Conservation (phyloP, 2,329 filamentous ascomycete genomes). For the Aspergillus puulaauensis region DNA sequence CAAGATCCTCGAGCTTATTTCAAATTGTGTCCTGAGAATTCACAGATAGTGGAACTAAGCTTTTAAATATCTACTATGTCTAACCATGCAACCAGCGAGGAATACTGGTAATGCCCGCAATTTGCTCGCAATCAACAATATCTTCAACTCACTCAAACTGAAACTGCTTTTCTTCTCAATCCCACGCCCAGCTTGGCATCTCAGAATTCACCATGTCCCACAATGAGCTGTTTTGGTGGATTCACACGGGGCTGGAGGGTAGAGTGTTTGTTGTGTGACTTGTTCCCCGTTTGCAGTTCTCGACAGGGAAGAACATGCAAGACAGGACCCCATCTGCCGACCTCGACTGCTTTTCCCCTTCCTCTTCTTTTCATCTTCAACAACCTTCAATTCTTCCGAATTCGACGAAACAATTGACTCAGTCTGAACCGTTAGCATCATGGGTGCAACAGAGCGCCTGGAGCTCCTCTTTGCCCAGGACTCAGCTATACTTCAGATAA, state of each 20-base stretch:
- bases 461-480: slow-evolving; percentile 30
- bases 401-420: not conserved
- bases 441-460: slow-evolving; percentile 27
- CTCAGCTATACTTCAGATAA: slow-evolving; percentile 21
- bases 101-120: not conserved
- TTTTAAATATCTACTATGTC: too few species aligned
- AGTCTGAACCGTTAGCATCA: slow-evolving; percentile 3
- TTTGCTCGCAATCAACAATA: not conserved
- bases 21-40: too few species aligned
- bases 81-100: too few species aligned
- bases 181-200: not conserved
- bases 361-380: not conserved
- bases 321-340: not conserved
- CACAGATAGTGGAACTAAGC: too few species aligned
- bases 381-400: not conserved
- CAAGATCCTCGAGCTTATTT: too few species aligned
- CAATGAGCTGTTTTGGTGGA: not conserved
- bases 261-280: not conserved
- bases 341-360: not conserved
- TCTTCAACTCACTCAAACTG: not conserved
- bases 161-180: not conserved
- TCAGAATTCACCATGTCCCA: not conserved
- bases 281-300: not conserved
- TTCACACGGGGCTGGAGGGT: not conserved
- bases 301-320: not conserved